Evolutionary conservation across 768 basidiomycete genomes (phyloP), one percentile per base, ranked within the genome.

Genomic region (Tylopilus balloui): DNA sequence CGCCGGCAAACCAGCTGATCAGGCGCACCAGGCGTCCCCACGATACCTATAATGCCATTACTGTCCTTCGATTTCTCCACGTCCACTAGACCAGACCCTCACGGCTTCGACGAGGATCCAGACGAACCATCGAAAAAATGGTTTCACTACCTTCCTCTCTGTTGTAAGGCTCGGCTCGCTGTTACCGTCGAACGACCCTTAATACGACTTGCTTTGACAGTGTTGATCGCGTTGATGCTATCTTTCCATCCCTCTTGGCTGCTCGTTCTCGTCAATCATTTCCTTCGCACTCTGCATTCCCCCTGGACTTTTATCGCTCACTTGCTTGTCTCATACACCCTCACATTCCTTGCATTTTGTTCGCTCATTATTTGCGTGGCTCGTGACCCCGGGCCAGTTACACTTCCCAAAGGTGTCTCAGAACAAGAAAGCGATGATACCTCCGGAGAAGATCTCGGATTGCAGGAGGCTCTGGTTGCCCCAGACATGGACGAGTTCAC

Each of bases 181-280:
- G 13, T 28, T 21, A 27, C 15, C 40, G 9, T 25, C 10, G 3
- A 42, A 29, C 13, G 40, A 42, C 38, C 36, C 44, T 50, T 48
- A 58, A 32, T 29, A 24, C 42, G 36, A 45, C 38, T 27, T 45
- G 3, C 28, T 27, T 47, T 13, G 42, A 29, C 51, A 81, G 80
- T 66, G 14, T 65, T 79, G 14, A 58, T 89, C 23, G 44, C 74
- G 20, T 64, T 88, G 34, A 78, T 90, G 44, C 62, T 89, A 4
- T 76, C 78, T 8, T 88, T 88, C 9, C 89, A 89, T 31, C 87
- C 87, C 1, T 89, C 88, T 6, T 69, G 83, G 58, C 68, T 90
- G 13, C 75, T 79, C 49, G 69, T 89, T 40, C 78, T 90, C 27
- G 73, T 84, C 49, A 75, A 81, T 53, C 84, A 85, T 59, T 79